Conservation (phyloP, 2,329 filamentous ascomycete genomes). For the Fusarium hainanense region DNA sequence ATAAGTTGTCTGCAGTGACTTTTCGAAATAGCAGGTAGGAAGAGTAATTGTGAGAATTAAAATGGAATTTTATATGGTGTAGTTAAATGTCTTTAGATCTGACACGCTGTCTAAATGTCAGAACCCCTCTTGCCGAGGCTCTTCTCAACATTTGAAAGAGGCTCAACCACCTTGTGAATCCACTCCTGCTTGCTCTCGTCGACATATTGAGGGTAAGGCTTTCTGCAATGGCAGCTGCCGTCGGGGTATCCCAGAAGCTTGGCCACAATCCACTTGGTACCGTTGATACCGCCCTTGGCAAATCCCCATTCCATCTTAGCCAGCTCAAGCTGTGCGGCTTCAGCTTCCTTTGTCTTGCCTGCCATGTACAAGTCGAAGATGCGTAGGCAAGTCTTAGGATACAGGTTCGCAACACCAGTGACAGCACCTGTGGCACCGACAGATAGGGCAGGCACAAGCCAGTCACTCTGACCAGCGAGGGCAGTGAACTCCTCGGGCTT, state of each 20-base stretch:
- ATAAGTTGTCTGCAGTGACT: neutral
- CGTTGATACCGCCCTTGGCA: slow-evolving; percentile 68
- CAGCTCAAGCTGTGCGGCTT: slow-evolving; percentile 61
- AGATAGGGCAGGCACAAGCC: slow-evolving; percentile 70
- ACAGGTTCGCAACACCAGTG: slow-evolving; percentile 72
- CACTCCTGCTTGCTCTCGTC: slow-evolving; percentile 50
- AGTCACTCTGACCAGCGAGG: slow-evolving; percentile 80
- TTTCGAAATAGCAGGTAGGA: neutral
- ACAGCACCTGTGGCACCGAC: slow-evolving; percentile 70
- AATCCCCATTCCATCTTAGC: slow-evolving; percentile 67
- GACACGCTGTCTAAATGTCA: neutral
- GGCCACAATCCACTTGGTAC: slow-evolving; percentile 69
- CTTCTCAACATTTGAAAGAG: slow-evolving; percentile 37
- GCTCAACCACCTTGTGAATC: slow-evolving; percentile 47
- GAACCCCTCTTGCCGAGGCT: slow-evolving; percentile 38
- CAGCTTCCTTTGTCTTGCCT: slow-evolving; percentile 61
- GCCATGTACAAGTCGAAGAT: slow-evolving; percentile 61
- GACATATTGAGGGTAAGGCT: slow-evolving; percentile 64
- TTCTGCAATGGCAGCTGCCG: slow-evolving; percentile 62
- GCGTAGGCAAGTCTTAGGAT: slow-evolving; percentile 65
- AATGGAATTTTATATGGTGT: neutral
- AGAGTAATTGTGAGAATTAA: neutral
- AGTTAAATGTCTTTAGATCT: neutral
- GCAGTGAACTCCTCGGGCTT: slow-evolving; percentile 67
- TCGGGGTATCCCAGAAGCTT: slow-evolving; percentile 64